These are phyloP conservation scores for Andalucia godoyi DNA, from an alignment of 78 protist species.

Conservation along the genomic window DNA sequence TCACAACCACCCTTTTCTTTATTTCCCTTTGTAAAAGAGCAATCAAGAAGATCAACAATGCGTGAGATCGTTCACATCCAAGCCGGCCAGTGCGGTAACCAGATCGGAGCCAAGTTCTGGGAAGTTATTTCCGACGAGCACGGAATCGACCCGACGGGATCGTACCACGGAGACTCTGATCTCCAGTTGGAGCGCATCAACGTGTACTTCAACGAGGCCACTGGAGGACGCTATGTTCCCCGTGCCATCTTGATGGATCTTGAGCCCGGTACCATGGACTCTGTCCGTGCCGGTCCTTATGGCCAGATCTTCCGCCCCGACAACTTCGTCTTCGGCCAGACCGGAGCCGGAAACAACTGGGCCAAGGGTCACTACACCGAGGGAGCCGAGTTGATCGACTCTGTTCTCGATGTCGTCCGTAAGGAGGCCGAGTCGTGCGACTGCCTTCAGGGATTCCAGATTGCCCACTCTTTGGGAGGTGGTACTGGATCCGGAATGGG, in stretches of 20 bases:
- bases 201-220: conserved; percentile 32
- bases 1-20: too few relatives aligned
- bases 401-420: conserved; percentile 56
- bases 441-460: conserved; percentile 78
- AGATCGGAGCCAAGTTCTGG: conserved; percentile 75
- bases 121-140: conserved; percentile 52
- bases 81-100: conserved; percentile 73
- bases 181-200: conserved; percentile 29
- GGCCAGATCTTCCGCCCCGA: conserved; percentile 39
- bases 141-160: conserved; percentile 36
- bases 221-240: conserved; percentile 24
- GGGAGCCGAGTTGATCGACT: conserved; percentile 60
- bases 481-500: conserved; percentile 87
- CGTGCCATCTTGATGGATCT: conserved; percentile 41
- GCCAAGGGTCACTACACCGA: conserved; percentile 58
- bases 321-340: conserved; percentile 26
- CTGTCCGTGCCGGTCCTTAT: conserved; percentile 4
- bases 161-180: conserved; percentile 33
- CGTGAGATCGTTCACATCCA: conserved; percentile 50
- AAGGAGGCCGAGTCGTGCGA: conserved; percentile 69
- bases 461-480: conserved; percentile 84
- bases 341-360: conserved; percentile 78
- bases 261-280: conserved; percentile 35
- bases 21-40: too few relatives aligned
- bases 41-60: too few relatives aligned